Conservation (phyloP, 441 rosid species). For the Erodium texanum region DNA sequence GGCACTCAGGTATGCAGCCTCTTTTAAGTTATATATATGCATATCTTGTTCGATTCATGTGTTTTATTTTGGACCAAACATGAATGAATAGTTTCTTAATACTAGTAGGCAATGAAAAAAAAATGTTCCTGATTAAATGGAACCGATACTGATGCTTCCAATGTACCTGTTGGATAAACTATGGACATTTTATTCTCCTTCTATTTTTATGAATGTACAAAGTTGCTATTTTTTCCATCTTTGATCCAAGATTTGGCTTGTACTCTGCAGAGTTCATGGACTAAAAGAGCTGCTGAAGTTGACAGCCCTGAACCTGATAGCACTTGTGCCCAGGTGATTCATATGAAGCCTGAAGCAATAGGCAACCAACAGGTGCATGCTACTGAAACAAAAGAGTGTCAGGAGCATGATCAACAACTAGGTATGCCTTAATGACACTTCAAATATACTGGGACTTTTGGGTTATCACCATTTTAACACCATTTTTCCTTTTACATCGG, state of each 20-base stretch:
- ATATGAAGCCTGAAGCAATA: conserved; percentile 37
- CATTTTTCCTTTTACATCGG: conserved; percentile 15
- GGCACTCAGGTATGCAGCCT: conserved; percentile 46
- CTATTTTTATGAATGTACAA: neutral
- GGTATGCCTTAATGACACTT: conserved; percentile 21
- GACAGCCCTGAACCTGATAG: conserved; percentile 57
- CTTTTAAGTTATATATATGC: neutral
- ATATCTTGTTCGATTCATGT: neutral
- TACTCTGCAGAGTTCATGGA: conserved; percentile 55
- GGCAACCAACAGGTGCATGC: conserved; percentile 29
- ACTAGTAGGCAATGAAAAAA: neutral
- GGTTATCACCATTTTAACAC: neutral
- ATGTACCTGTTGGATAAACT: neutral
- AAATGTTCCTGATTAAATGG: no score
- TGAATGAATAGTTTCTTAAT: neutral
- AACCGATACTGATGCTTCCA: neutral
- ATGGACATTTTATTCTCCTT: neutral
- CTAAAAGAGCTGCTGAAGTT: conserved; percentile 39
- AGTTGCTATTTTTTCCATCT: neutral
- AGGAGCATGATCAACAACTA: conserved; percentile 27
- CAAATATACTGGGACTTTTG: no score
- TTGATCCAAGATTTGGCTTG: neutral
- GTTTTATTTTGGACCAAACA: neutral
- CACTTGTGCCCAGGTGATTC: conserved; percentile 56
- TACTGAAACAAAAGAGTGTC: conserved; percentile 21